Evolutionary conservation across 192 early-diverging fungal genomes (phyloP).

Genomic region (Backusella australiensis): DNA sequence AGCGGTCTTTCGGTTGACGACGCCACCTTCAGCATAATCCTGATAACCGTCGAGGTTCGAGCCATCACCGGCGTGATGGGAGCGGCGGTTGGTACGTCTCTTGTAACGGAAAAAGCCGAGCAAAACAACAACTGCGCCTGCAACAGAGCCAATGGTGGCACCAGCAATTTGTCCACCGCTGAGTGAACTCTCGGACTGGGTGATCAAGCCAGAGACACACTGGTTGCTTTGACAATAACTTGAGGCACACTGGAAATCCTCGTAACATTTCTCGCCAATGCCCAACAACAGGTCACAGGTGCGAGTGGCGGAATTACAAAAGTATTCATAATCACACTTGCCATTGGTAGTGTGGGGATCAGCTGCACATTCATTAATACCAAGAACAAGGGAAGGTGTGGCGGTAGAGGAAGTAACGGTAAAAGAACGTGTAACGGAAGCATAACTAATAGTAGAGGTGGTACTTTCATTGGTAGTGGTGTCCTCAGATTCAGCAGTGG

Average conservation of each 20-base stretch:
- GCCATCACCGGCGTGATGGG: neutral
- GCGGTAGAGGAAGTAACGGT: conserved; percentile 18
- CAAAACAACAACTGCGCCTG: conserved; percentile 7
- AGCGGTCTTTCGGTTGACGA: neutral
- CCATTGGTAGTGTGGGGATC: conserved; percentile 16
- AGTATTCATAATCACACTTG: conserved; percentile 10
- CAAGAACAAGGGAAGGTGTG: conserved; percentile 18
- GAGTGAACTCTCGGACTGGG: neutral
- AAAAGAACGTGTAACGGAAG: conserved; percentile 7
- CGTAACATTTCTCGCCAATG: conserved; percentile 13
- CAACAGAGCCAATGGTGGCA: conserved; percentile 12
- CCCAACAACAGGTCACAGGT: neutral
- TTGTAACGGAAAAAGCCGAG: conserved; percentile 1
- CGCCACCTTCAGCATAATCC: neutral
- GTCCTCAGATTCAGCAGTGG: neutral
- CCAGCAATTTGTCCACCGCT: conserved; percentile 19
- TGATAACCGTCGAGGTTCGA: neutral
- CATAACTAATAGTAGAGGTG: neutral
- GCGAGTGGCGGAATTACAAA: conserved; percentile 10
- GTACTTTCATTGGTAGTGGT: neutral
- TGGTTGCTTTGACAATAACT: conserved; percentile 2
- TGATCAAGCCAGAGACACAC: neutral
- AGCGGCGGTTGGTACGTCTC: conserved; percentile 1
- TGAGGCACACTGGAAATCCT: conserved; percentile 21
- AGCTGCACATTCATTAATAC: conserved; percentile 3